Evolutionary conservation across 352 stramenopile species (phyloP), one percentile per base, ranked within the genome.

Genomic region (Globisporangium nagaii): DNA sequence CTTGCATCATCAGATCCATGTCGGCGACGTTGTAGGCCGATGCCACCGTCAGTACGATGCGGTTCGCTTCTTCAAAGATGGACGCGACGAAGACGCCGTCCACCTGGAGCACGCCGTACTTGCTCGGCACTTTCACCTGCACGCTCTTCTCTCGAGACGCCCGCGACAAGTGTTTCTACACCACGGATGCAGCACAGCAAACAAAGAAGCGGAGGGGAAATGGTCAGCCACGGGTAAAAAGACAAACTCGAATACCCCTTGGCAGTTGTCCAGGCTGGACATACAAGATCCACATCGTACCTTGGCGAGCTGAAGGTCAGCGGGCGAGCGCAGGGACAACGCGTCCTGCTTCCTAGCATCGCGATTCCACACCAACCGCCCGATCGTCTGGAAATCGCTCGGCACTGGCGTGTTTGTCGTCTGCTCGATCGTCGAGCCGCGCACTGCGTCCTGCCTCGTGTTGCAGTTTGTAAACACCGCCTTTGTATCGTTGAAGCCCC

Each of bases 361-460:
- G 17, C 53, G 53, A 3, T 9, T 24, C 53, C 53, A 60, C 19
- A 60, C 8, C 25, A 43, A 28, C 3, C 2, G 41, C 8, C 17
- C n/a, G 1, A 53, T 9, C 17, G 28, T 4, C 34, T 47, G 20
- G 20, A 46, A 52, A 22, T 40, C 1, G 34, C 24, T 24, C 10
- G 22, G 9, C 3, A 52, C 31, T 0, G 42, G 53, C 7, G 43
- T 53, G 43, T 34, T 60, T 4, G 27, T 53, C 43, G 35, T 53
- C 24, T 47, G 25, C 34, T 60, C 53, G 25, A 53, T 40, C n/a
- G 20, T 53, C 1, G 43, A 34, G 11, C 53, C 53, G 12, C 28
- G 20, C 32, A 41, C 34, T 1, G 36, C 53, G 32, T 46, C 19
- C 4, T 60, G 22, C 27, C 34, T 53, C 3, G 27, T 53, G 5